Evolutionary conservation across 331 rosid genomes (phyloP).

Genomic region (Acacia pycnantha): DNA sequence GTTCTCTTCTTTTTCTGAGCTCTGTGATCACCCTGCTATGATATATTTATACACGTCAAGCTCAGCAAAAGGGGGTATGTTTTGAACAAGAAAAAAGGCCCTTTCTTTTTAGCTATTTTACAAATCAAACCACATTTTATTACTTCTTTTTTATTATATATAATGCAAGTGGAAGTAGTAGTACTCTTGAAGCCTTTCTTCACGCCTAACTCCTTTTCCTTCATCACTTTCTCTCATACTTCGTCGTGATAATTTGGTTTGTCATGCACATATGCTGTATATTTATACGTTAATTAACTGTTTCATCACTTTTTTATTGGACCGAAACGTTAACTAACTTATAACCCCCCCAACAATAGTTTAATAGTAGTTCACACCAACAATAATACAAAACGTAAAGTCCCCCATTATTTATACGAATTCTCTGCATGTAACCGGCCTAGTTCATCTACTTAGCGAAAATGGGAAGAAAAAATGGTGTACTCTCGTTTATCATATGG

Average conservation of each 20-base stretch:
- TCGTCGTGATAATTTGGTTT: too few relatives aligned
- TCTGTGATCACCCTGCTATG: not conserved
- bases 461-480: not conserved
- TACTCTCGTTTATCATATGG: not conserved
- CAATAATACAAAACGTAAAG: not conserved
- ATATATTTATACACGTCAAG: conserved; percentile 35
- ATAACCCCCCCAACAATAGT: not conserved
- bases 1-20: not conserved
- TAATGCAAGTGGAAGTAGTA: conserved; percentile 9
- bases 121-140: conserved; percentile 10
- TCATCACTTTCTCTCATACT: not conserved
- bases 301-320: too few relatives aligned
- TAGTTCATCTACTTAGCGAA: not conserved
- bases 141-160: not conserved
- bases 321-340: not conserved
- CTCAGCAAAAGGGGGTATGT: conserved; percentile 6
- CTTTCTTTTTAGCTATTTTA: conserved; percentile 44
- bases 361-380: not conserved
- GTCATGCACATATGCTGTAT: too few relatives aligned
- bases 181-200: not conserved
- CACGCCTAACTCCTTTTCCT: not conserved
- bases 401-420: not conserved
- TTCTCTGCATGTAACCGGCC: not conserved
- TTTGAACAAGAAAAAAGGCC: not conserved
- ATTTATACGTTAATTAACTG: not conserved